These are phyloP conservation scores for Cucurbita moschata DNA, from an alignment of 306 rosid genomes.

Conservation along the genomic window DNA sequence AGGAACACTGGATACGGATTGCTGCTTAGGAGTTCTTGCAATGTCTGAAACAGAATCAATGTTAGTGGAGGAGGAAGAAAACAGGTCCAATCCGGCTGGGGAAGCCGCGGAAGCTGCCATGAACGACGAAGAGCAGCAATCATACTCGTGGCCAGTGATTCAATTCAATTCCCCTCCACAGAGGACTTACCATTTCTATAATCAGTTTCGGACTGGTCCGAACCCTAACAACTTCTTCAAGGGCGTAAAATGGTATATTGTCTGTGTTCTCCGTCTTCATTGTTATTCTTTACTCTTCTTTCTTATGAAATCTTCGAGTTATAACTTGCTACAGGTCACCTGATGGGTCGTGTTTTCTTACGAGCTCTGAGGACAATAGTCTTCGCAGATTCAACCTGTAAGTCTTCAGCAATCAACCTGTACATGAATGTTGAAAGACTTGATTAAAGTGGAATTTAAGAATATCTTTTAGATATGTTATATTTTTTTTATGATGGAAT, in stretches of 20 bases:
- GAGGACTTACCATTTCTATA: slow-evolving; percentile 56
- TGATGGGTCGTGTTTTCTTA: slow-evolving; percentile 77
- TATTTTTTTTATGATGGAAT: background rate
- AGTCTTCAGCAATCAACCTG: slow-evolving; percentile 1
- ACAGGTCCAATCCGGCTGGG: background rate
- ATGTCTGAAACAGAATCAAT: slow-evolving; percentile 6
- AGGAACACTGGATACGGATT: background rate
- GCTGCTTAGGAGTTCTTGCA: background rate
- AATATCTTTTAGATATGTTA: background rate
- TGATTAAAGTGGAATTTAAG: background rate
- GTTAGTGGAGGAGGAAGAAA: background rate
- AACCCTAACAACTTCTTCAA: slow-evolving; percentile 84
- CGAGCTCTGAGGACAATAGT: slow-evolving; percentile 68
- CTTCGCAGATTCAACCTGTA: slow-evolving; percentile 59
- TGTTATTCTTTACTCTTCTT: background rate
- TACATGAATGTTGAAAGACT: background rate
- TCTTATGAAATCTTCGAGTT: background rate
- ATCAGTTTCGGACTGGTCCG: slow-evolving; percentile 47
- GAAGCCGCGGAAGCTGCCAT: background rate
- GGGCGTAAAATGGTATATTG: slow-evolving; percentile 59
- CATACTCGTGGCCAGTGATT: slow-evolving; percentile 37
- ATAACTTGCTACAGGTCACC: slow-evolving; percentile 46
- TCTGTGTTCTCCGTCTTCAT: background rate
- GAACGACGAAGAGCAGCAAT: slow-evolving; percentile 7
- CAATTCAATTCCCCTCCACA: slow-evolving; percentile 51